Conservation (phyloP, 139 green algal genomes). For the Zygnema cylindricum region DNA sequence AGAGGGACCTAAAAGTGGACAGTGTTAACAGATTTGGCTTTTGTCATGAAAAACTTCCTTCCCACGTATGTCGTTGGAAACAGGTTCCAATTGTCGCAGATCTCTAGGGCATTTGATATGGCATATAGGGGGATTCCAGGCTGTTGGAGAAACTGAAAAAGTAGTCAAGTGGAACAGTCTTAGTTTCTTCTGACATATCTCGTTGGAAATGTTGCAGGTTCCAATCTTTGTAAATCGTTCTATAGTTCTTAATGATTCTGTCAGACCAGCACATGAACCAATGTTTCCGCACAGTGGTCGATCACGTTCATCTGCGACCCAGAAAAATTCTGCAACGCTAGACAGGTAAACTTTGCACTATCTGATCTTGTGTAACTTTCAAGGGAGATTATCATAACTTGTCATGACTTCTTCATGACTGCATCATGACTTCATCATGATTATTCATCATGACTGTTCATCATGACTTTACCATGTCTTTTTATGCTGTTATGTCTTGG, state of each 20-base stretch:
- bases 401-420: too few species aligned
- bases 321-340: neutral
- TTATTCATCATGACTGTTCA: too few species aligned
- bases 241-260: slow-evolving; percentile 42
- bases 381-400: too few species aligned
- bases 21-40: neutral
- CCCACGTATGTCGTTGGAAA: neutral
- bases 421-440: too few species aligned
- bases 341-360: too few species aligned
- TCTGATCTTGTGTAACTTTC: too few species aligned
- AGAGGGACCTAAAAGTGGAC: neutral
- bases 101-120: neutral
- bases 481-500: too few species aligned
- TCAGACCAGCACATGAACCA: slow-evolving; percentile 34
- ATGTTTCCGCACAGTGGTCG: neutral
- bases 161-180: neutral
- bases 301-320: neutral
- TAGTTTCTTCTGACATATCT: neutral
- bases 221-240: slow-evolving; percentile 42
- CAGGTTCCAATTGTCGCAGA: neutral
- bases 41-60: neutral
- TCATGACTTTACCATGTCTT: too few species aligned
- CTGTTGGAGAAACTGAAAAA: neutral
- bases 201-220: slow-evolving; percentile 36
- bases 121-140: too few species aligned